Evolutionary conservation across 352 stramenopile genomes (phyloP), one percentile per base, ranked within the genome.

Genomic region (Pythium aristosporum): DNA sequence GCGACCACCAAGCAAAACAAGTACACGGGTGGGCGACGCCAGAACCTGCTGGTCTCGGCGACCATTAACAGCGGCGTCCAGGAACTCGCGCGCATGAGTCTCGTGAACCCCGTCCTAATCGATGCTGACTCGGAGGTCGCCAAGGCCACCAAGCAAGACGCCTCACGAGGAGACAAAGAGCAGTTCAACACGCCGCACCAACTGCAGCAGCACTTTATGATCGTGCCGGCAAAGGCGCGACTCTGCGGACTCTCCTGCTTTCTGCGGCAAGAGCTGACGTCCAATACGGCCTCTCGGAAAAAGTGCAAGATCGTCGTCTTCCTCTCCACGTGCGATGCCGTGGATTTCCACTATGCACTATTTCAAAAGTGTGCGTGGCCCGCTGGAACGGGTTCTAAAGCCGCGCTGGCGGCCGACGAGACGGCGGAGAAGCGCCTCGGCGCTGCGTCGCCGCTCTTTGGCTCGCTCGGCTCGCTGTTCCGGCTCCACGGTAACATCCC

Each of bases 161-260:
- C 18, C 12, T 8, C 21, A 7, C 11, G 10, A 53, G 25, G 18
- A 46, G 39, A 9, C 13, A 50, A 83, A 21, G 78, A 93, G 16
- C 87, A 80, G 50, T 96, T 97, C 51, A 88, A 82, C 2, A 94
- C 92, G 37, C 96, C 96, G 15, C 79, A 95, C 16, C 96, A 98
- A 76, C 74, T 99, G 47, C 85, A 92, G 69, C 97, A 99, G 74
- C 88, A 98, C 59, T 98, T 98, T 67, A 97, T 99, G 75, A 87
- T 98, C 46, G 92, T 98, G 8, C 95, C 85, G 39, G 88, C 92
- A 8, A 99, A 99, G 79, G 81, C 96, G 21, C 79, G 96, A n/a
- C 81, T 99, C 16, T 87, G 88, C 51, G 89, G 93, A 2, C 69
- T 99, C 28, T 86, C 93, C 58, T 94, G 85, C 41, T 99, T 99